These are phyloP conservation scores for Aureobasidium sp. DNA, from an alignment of 2,329 filamentous ascomycete genomes.

Conservation along the genomic window DNA sequence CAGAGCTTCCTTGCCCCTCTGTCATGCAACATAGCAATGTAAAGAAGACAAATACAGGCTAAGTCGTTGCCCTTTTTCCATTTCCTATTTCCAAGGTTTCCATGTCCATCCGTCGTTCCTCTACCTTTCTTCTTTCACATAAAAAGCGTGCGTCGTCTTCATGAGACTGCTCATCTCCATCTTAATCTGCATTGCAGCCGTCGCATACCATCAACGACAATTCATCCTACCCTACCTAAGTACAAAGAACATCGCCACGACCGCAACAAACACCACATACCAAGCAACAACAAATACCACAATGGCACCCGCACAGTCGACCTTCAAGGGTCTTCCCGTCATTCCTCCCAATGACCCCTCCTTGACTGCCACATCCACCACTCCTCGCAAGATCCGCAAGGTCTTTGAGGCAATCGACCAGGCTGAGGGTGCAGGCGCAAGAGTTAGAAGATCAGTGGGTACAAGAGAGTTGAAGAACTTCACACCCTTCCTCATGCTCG, in stretches of 20 bases:
- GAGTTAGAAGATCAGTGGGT: conserved; percentile 80
- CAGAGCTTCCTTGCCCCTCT: not conserved
- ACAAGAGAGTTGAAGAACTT: conserved; percentile 78
- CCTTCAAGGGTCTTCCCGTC: conserved; percentile 44
- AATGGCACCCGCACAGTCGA: conserved; percentile 23
- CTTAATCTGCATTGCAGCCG: conserved; percentile 37
- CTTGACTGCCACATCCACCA: conserved; percentile 52
- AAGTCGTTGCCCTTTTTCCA: not conserved
- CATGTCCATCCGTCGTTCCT: conserved; percentile 7
- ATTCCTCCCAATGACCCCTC: conserved; percentile 38
- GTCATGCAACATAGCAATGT: not conserved
- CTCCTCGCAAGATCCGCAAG: conserved; percentile 70
- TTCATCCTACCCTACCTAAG: conserved; percentile 6
- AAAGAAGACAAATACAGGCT: conserved; percentile 11
- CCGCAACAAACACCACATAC: not conserved
- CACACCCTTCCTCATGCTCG: conserved; percentile 58
- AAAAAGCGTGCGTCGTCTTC: conserved; percentile 26
- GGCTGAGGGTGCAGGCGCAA: conserved; percentile 79
- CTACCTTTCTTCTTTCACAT: not conserved
- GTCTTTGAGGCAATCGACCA: conserved; percentile 80
- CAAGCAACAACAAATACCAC: conserved; percentile 23
- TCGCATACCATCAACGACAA: conserved; percentile 32
- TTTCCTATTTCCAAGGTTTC: not conserved
- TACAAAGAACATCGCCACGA: not conserved
- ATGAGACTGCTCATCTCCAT: conserved; percentile 37